Evolutionary conservation across 495 filamentous ascomycete species (phyloP), one percentile per base, ranked within the genome.

Genomic region (Darksidea phi): DNA sequence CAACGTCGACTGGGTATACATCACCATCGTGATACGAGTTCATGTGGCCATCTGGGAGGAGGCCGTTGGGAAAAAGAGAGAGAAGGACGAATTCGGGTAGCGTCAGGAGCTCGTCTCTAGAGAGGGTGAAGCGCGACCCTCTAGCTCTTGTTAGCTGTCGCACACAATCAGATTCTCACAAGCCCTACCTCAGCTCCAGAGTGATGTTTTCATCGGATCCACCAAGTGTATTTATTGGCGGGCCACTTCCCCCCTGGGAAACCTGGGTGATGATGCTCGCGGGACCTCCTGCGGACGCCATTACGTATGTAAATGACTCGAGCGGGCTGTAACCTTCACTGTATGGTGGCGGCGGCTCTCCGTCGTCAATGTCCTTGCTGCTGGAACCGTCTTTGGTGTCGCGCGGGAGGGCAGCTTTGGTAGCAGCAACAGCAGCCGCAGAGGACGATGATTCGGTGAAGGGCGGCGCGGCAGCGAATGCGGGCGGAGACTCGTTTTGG

Each of bases 191-290:
- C 60, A 97, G 82, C 72, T 97, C 93, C 68, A 97, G 84, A 13
- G 87, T 93, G 58, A 98, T 95, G 63, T 95, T 91, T 75, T 98
- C 94, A 79, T 98, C 95, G 59, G 87, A 88, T 52, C 85, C 87
- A 92, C 92, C 92, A 82, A 97, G 76, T 55, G 87, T 86, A 73
- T 92, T 95, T 55, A 96, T 86, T 13, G 90, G 88, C 64, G 90
- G 89, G 21, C 82, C 81, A 57, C 88, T 93, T 63, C 88, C 86
- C 74, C 97, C 93, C 69, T 97, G 94, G 69, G 94, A 90, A 54
- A 98, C 94, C 78, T 98, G 94, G 75, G 94, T 98, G 75, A 98
- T 92, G 71, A 98, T 95, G 84, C 93, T 97, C 77, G 93, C 86
- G 66, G 91, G 89, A 75, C 91, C 94, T 80, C 91, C 92, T 75